These are phyloP conservation scores for Albatrellus sp. DNA, from an alignment of 1,284 basidiomycete species.

Conservation along the genomic window DNA sequence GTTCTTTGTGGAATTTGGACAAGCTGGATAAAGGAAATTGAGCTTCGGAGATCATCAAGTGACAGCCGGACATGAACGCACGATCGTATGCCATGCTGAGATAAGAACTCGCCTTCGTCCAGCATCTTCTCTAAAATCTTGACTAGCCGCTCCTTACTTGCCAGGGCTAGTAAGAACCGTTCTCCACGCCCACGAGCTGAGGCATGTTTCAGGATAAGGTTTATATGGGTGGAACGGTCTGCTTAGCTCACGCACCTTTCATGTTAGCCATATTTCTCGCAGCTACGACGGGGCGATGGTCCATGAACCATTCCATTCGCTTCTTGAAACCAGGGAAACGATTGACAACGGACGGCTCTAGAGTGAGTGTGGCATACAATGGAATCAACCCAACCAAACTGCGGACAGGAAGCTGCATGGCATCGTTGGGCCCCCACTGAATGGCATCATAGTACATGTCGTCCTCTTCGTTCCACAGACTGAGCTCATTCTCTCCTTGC, in stretches of 20 bases:
- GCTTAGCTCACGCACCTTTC: conserved; percentile 40
- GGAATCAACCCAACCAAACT: conserved; percentile 94
- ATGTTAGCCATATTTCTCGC: conserved; percentile 95
- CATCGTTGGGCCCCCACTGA: conserved; percentile 74
- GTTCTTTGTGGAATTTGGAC: conserved; percentile 81
- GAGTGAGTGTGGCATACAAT: conserved; percentile 85
- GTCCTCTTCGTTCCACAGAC: conserved; percentile 92
- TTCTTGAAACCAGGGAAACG: conserved; percentile 96
- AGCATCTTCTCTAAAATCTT: conserved; percentile 93
- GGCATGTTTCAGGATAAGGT: conserved; percentile 2
- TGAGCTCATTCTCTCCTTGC: conserved; percentile 62
- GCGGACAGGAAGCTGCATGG: conserved; percentile 85
- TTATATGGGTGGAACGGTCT: neutral
- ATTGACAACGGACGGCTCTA: conserved; percentile 84
- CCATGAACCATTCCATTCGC: conserved; percentile 96
- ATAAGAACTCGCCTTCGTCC: conserved; percentile 92
- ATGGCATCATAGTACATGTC: conserved; percentile 99
- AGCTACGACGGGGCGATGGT: conserved; percentile 81
- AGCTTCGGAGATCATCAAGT: conserved; percentile 4
- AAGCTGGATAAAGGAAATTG: conserved; percentile 31
- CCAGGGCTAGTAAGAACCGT: conserved; percentile 80
- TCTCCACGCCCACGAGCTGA: conserved; percentile 73
- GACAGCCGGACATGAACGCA: conserved; percentile 26
- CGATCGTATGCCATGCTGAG: conserved; percentile 92
- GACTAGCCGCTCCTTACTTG: conserved; percentile 82